A percentile compares a stretch with the other conserved stretches of the same genome.
Conservation (phyloP, 1,139 yeast species). For the Zygoascus meyerae region DNA sequence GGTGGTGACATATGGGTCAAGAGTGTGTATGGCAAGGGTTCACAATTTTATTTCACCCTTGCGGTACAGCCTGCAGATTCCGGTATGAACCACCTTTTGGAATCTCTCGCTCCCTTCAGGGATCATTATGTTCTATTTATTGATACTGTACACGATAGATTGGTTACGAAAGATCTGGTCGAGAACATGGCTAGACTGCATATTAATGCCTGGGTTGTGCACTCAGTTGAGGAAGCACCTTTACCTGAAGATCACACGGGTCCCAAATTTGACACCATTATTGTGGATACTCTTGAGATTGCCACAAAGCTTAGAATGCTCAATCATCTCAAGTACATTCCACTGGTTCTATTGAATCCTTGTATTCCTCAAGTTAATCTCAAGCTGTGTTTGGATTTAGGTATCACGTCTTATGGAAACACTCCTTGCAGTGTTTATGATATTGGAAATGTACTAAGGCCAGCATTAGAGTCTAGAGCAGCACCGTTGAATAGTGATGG, state of each 20-base stretch:
- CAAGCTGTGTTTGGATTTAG: conserved; percentile 76
- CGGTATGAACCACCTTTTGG: conserved; percentile 58
- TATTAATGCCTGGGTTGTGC: conserved; percentile 40
- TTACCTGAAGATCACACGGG: conserved; percentile 35
- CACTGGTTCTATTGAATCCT: conserved; percentile 70
- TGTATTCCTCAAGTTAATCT: conserved; percentile 73
- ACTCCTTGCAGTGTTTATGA: conserved; percentile 81
- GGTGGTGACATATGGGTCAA: conserved; percentile 89
- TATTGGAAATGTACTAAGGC: conserved; percentile 73
- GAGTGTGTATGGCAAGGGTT: conserved; percentile 74
- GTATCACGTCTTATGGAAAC: conserved; percentile 82
- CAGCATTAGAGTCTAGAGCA: conserved; percentile 77
- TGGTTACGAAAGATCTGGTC: conserved; percentile 48
- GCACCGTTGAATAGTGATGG: conserved; percentile 78
- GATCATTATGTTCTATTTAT: conserved; percentile 65
- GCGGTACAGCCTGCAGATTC: conserved; percentile 70
- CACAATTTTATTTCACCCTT: conserved; percentile 74
- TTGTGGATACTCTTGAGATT: conserved; percentile 71
- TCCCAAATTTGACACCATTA: conserved; percentile 65
- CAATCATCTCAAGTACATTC: conserved; percentile 75
- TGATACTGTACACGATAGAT: conserved; percentile 54
- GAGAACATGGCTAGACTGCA: conserved; percentile 41
- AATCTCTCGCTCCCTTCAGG: conserved; percentile 66
- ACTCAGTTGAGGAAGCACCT: conserved; percentile 39
- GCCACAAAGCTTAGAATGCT: conserved; percentile 63